These are phyloP conservation scores for Kingdonia uniflora DNA, from an alignment of 164 flowering plant species.

Conservation along the genomic window DNA sequence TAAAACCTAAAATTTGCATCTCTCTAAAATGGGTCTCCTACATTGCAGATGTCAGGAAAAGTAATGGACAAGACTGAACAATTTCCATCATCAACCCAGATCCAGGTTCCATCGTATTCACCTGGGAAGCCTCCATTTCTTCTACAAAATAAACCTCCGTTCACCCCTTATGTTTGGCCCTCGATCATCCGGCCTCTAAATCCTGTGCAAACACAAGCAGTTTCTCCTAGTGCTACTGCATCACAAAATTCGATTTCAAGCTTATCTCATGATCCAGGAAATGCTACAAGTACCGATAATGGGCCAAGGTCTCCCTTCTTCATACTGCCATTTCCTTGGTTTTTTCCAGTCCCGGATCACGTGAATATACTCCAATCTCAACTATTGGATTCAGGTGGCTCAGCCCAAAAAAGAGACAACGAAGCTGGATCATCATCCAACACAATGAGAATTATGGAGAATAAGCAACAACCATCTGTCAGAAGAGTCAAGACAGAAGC, in stretches of 20 bases:
- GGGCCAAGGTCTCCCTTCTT: conserved; percentile 28
- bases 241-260: conserved; percentile 13
- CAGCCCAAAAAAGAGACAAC: conserved; percentile 14
- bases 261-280: conserved; percentile 20
- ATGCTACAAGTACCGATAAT: conserved; percentile 6
- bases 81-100: conserved; percentile 12
- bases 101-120: conserved; percentile 16
- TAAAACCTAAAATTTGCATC: not conserved
- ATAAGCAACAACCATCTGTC: conserved; percentile 5
- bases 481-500: conserved; percentile 14
- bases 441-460: conserved; percentile 7
- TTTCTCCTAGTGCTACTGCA: conserved; percentile 15
- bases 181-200: conserved; percentile 25
- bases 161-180: conserved; percentile 41
- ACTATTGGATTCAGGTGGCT: conserved; percentile 4
- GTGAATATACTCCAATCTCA: conserved; percentile 16
- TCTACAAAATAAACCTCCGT: conserved; percentile 23
- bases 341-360: conserved; percentile 30
- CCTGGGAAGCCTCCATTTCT: conserved; percentile 22
- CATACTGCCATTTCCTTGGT: conserved; percentile 56
- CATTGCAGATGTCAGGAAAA: conserved; percentile 35
- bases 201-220: conserved; percentile 13
- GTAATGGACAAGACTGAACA: conserved; percentile 25
- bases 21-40: not conserved
- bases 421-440: conserved; percentile 21